Conservation (phyloP, 768 basidiomycete genomes). For the Xanthoconium purpureum region DNA sequence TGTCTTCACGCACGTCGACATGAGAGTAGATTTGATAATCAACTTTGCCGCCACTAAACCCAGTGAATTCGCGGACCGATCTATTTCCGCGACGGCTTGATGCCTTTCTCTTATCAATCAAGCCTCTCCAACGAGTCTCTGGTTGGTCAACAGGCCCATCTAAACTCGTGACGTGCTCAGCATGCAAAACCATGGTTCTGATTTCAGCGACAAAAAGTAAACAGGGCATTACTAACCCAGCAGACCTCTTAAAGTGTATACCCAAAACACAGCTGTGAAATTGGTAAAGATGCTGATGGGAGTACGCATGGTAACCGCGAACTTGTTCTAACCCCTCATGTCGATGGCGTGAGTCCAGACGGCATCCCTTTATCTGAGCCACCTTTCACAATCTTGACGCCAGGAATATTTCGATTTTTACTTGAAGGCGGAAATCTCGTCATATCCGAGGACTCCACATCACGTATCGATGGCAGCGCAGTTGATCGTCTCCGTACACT, state of each 20-base stretch:
- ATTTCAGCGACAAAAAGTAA: constrained; percentile 1
- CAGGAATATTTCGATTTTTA: constrained; percentile 31
- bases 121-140: neutral
- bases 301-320: neutral
- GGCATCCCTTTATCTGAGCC: constrained; percentile 13
- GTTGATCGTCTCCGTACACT: neutral
- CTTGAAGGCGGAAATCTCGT: constrained; percentile 9
- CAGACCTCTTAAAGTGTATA: neutral
- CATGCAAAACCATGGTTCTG: neutral
- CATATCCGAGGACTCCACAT: constrained; percentile 16
- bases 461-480: neutral
- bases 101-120: neutral
- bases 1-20: neutral
- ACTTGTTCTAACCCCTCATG: constrained; percentile 2
- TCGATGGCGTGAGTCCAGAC: constrained; percentile 5
- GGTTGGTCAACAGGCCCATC: neutral
- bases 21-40: neutral
- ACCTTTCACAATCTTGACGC: constrained; percentile 32
- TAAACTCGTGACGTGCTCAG: neutral
- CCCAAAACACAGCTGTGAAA: constrained; percentile 10
- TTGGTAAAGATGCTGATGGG: neutral
- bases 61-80: constrained; percentile 12
- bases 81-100: constrained; percentile 18
- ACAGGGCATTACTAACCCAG: neutral
- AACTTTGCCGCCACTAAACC: too few relatives aligned